Base-by-base conservation (phyloP, 2,329 filamentous ascomycete species). In the Metarhizium album region DNA sequence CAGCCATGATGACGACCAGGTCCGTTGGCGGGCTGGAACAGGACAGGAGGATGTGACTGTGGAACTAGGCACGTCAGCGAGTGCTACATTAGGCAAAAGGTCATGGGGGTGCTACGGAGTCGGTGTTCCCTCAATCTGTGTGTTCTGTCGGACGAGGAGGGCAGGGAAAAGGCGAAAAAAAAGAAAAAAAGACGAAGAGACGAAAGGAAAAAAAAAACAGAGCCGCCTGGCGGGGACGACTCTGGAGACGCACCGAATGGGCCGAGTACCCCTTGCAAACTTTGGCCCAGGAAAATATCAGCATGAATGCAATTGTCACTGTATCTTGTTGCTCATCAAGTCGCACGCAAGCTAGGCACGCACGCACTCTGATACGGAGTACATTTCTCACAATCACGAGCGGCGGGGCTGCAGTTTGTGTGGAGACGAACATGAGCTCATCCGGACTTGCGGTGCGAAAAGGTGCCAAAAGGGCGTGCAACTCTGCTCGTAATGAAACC, bases 11-110 rank as follows among this genome's bases (percentile, higher is more conserved):
- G 18, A 42, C n/a, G n/a, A n/a, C 55, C 54, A 56, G 54, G 55
- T 57, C 51, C 53, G 54, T 54, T 47, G 52, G 52, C 45, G 54
- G 27, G 52, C 54, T 49, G 51, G 49, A n/a, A n/a, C n/a, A n/a
- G n/a, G n/a, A 23, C 42, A 35, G 22, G 50, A 43, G 24, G 22
- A 23, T n/a, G 40, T 24, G 22, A 43, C 9, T 23, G 40, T 23
- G 40, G 40, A 43, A 24, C 40, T 16, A 22, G 40, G 37, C 50
- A 51, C 47, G 50, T 52, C 50, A 49, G 47, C 49, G 43, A 42
- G 7, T 23, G 6, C 43, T 24, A n/a, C 37, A 22, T 22, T 40
- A 40, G 16, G 16, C 5, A 40, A 7, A 40, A 29, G 27, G 27
- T 29, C 7, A 29, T 29, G 27, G 1, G 7, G 37, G 5, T 40